phyloP scores from a whole-genome alignment of 768 basidiomycete genomes.

The Suillus cothurnatus region DNA sequence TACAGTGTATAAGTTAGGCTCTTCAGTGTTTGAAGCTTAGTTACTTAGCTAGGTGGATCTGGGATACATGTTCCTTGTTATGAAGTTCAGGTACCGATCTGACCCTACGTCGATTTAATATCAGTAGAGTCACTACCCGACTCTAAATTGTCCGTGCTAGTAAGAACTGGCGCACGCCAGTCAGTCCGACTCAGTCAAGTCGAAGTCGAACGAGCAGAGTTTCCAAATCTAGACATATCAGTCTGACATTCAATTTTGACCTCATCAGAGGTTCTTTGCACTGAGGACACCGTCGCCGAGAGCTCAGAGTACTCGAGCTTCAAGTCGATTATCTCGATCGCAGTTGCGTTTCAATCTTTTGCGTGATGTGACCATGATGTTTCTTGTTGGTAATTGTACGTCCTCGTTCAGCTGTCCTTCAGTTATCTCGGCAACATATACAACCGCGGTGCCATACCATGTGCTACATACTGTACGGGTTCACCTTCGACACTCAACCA shows the following conservation, averaged over 20 bases:
- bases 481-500: not conserved
- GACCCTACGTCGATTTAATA: not conserved
- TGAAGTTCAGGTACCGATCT: not conserved
- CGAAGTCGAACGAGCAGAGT: not conserved
- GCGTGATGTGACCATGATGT: not conserved
- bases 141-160: not conserved
- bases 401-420: not conserved
- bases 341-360: not conserved
- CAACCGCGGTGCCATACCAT: not conserved
- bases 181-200: too few relatives aligned
- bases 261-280: not conserved
- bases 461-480: not conserved
- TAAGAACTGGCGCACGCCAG: not conserved
- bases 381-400: not conserved
- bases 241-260: too few relatives aligned
- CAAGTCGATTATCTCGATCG: not conserved
- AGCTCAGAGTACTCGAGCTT: too few relatives aligned
- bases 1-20: not conserved
- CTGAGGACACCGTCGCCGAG: too few relatives aligned
- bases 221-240: not conserved
- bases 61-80: not conserved
- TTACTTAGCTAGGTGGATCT: too few relatives aligned
- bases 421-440: not conserved
- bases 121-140: not conserved
- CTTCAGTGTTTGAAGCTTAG: not conserved